These are phyloP conservation scores for Magnolia kwangsiensis DNA, from an alignment of 164 flowering plant genomes.

Conservation along the genomic window DNA sequence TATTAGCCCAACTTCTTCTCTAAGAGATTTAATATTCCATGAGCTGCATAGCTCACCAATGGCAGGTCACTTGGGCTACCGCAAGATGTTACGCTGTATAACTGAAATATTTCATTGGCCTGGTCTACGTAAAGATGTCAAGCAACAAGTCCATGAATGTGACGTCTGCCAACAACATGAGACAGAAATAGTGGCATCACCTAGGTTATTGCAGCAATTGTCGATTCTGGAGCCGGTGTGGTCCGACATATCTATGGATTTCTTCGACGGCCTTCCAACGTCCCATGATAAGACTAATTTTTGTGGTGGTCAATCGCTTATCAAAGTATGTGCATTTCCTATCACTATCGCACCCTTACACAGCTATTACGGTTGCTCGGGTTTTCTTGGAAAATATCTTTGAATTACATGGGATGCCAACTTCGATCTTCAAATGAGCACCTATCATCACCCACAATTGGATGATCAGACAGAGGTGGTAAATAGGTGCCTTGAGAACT, in stretches of 20 bases:
- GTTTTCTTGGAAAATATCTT: neutral
- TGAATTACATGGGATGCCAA: neutral
- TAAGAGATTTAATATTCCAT: neutral
- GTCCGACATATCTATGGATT: neutral
- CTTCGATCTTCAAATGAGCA: neutral
- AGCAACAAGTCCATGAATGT: neutral
- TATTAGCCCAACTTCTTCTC: neutral
- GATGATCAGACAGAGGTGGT: constrained; percentile 6
- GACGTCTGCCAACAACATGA: neutral
- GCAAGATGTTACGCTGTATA: neutral
- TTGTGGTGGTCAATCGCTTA: neutral
- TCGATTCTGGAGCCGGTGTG: neutral
- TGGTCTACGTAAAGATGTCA: neutral
- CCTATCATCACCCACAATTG: neutral
- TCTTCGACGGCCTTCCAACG: constrained; percentile 1
- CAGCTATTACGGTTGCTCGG: neutral
- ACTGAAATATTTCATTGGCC: neutral
- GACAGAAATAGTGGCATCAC: too few relatives aligned
- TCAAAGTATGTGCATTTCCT: constrained; percentile 2
- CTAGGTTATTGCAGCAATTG: neutral
- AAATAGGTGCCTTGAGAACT: neutral
- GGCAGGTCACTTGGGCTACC: neutral
- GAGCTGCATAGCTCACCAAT: neutral
- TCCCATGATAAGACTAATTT: neutral
- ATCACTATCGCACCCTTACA: neutral